These are phyloP conservation scores for Helianthus tuberosus DNA, from an alignment of 129 eudicot genomes.

Conservation along the genomic window DNA sequence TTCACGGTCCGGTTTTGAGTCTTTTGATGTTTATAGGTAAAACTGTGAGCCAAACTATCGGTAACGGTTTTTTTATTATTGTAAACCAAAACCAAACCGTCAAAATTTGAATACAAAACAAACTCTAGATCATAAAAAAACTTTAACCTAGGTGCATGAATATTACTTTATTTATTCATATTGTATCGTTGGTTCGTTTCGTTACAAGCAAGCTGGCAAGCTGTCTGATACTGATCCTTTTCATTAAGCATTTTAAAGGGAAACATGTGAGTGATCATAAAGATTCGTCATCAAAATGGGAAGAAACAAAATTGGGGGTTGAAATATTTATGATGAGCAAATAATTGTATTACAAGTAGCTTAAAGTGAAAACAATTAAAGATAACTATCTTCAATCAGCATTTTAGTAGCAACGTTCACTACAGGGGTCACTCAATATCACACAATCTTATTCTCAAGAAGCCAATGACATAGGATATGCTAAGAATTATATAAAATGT, in stretches of 20 bases:
- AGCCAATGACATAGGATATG: not conserved
- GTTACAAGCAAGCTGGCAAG: not conserved
- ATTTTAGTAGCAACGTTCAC: not conserved
- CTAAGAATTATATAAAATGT: not conserved
- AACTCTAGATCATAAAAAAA: not conserved
- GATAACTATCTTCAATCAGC: not conserved
- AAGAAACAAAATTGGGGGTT: not conserved
- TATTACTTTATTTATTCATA: not conserved
- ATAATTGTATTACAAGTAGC: not conserved
- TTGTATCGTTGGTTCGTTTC: not conserved
- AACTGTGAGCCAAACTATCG: too few relatives aligned
- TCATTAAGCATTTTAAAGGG: slow-evolving; percentile 10
- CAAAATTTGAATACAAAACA: too few relatives aligned
- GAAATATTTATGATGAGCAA: not conserved
- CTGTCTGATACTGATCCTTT: not conserved
- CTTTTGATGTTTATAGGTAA: too few relatives aligned
- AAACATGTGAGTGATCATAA: not conserved
- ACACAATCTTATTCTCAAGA: not conserved
- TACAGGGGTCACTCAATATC: not conserved
- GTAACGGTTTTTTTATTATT: too few relatives aligned
- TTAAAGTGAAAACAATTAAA: not conserved
- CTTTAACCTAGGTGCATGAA: not conserved
- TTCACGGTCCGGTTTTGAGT: too few relatives aligned
- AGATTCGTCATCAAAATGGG: not conserved
- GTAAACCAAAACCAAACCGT: too few relatives aligned